phyloP scores from a whole-genome alignment of 23 red algal genomes.

The Cyanidiococcus yangmingshanensis region DNA sequence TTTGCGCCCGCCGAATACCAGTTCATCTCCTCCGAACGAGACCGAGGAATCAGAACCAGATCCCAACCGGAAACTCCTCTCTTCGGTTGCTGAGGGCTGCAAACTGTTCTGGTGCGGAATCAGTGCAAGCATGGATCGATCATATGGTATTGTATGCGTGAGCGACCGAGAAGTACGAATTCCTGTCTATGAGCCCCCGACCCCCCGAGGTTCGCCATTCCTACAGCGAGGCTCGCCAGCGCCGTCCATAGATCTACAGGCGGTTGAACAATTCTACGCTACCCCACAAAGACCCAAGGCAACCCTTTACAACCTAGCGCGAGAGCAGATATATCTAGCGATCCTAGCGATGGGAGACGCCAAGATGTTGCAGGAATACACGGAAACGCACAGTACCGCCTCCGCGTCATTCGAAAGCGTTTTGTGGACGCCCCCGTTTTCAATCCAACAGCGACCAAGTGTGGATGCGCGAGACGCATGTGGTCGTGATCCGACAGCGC shows the following conservation, averaged over 20 bases:
- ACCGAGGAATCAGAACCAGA: not conserved
- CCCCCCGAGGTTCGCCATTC: not conserved
- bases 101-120: conserved; percentile 28
- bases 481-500: conserved; percentile 10
- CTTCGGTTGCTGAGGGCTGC: conserved; percentile 13
- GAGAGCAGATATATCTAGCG: conserved; percentile 16
- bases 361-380: not conserved
- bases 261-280: not conserved
- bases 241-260: conserved; percentile 2
- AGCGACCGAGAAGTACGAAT: not conserved
- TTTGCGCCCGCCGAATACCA: conserved; percentile 29
- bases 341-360: conserved; percentile 11
- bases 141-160: not conserved
- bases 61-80: conserved; percentile 14
- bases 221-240: conserved; percentile 1
- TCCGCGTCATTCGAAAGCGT: not conserved
- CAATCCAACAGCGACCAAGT: not conserved
- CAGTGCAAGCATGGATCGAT: conserved; percentile 37
- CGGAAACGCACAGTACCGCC: no score
- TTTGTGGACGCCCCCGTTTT: not conserved
- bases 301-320: conserved; percentile 21
- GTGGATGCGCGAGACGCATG: not conserved
- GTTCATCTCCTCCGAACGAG: conserved; percentile 27
- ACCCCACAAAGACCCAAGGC: not conserved
- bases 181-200: not conserved